Evolutionary conservation across 495 filamentous ascomycete genomes (phyloP).

Genomic region (Lasiosphaeria ovina): DNA sequence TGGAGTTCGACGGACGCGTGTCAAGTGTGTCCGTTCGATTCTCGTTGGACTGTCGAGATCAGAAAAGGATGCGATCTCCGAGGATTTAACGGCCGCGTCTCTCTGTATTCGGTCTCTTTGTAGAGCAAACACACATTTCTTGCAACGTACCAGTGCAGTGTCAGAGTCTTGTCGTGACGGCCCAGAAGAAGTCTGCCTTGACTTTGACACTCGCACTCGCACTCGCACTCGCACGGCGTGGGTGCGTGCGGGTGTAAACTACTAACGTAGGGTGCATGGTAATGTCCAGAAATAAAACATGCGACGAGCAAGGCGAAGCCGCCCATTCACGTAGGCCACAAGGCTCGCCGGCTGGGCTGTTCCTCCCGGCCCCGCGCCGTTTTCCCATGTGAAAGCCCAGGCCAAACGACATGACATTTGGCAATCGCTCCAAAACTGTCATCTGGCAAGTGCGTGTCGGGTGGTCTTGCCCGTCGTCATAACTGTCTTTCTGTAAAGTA

Average conservation of each 20-base stretch:
- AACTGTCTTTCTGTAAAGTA: background rate
- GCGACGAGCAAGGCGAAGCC: slow-evolving; percentile 1
- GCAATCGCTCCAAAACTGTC: background rate
- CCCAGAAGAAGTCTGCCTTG: no score
- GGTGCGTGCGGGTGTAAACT: no score
- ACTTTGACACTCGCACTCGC: no score
- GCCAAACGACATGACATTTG: background rate
- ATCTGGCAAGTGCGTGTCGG: background rate
- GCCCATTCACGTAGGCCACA: background rate
- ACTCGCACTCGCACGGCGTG: background rate
- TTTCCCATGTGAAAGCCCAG: slow-evolving; percentile 1
- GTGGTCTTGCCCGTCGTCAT: background rate
- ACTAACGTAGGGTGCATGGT: background rate
- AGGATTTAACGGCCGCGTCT: background rate
- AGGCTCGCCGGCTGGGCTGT: background rate
- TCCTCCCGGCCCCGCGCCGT: background rate
- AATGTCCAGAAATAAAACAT: slow-evolving; percentile 1
- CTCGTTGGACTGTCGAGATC: background rate
- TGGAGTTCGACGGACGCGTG: slow-evolving; percentile 4
- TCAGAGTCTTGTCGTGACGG: background rate
- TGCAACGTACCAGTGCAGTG: background rate
- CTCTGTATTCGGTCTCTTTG: background rate
- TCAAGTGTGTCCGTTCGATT: background rate
- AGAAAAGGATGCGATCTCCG: background rate
- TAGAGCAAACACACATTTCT: background rate